Evolutionary conservation across 805 yeast genomes (phyloP).

Genomic region (Teunomyces aglyptinius): DNA sequence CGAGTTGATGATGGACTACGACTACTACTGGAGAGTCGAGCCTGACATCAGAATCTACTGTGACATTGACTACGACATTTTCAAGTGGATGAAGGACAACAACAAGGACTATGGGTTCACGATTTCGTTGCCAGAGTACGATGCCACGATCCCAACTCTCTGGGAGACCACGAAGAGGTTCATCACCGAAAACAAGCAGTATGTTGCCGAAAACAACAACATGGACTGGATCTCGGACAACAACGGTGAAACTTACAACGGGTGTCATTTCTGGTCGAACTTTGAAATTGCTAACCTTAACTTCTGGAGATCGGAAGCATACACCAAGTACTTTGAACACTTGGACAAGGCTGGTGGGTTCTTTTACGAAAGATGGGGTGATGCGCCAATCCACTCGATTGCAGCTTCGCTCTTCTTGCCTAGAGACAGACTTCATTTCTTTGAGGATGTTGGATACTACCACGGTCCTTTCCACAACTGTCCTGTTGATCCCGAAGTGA

Average conservation of each 20-base stretch:
- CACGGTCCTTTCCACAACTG: constrained; percentile 82
- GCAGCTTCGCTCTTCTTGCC: constrained; percentile 80
- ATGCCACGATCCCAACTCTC: constrained; percentile 79
- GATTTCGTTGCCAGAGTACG: constrained; percentile 77
- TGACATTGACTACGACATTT: constrained; percentile 86
- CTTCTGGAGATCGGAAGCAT: constrained; percentile 74
- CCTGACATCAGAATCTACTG: constrained; percentile 80
- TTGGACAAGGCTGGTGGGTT: constrained; percentile 87
- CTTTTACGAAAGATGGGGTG: constrained; percentile 93
- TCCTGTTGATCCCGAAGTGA: constrained; percentile 65
- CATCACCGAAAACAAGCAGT: constrained; percentile 56
- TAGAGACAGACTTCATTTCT: constrained; percentile 68
- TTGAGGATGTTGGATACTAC: constrained; percentile 80
- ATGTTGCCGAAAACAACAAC: constrained; percentile 60
- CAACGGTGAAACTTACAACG: constrained; percentile 65
- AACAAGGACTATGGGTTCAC: constrained; percentile 85
- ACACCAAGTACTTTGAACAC: constrained; percentile 64
- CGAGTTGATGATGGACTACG: constrained; percentile 69
- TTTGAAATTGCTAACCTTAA: constrained; percentile 76
- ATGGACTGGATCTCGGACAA: constrained; percentile 70
- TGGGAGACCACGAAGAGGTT: constrained; percentile 78
- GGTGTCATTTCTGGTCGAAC: constrained; percentile 91
- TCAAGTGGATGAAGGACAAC: constrained; percentile 71
- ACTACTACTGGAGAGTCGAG: constrained; percentile 94
- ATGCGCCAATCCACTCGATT: constrained; percentile 88